Percentiles rank a stretch among this genome's conserved stretches.
phyloP scores from a whole-genome alignment of 495 filamentous ascomycete genomes.

The Pyronema domesticum region DNA sequence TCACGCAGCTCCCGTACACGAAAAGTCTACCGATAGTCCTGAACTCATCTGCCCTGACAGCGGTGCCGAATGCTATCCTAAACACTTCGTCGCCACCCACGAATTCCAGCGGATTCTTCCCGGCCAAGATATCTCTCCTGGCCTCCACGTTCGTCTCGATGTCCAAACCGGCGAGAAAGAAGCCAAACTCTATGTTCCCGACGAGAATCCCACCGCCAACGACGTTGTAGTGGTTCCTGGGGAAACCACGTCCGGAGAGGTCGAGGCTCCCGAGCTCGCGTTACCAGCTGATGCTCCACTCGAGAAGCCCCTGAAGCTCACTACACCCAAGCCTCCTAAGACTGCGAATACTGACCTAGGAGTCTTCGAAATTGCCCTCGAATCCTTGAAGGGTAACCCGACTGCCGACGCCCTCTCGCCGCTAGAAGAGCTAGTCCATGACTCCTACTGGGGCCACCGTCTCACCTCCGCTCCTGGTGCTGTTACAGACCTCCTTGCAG shows the following conservation, averaged over 20 bases:
- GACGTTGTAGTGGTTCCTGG: slow-evolving; percentile 27
- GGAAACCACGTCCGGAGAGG: slow-evolving; percentile 26
- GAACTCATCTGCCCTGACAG: slow-evolving; percentile 42
- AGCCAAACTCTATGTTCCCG: slow-evolving; percentile 40
- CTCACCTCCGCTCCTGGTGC: slow-evolving; percentile 33
- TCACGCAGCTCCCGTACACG: neutral
- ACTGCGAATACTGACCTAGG: slow-evolving; percentile 19
- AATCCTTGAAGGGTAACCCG: slow-evolving; percentile 24
- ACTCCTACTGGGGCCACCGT: slow-evolving; percentile 51
- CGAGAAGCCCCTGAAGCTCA: slow-evolving; percentile 22
- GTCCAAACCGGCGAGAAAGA: slow-evolving; percentile 43
- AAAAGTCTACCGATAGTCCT: neutral
- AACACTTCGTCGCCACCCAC: slow-evolving; percentile 40
- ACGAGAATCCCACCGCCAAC: slow-evolving; percentile 26
- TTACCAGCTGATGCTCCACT: slow-evolving; percentile 2
- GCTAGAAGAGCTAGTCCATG: slow-evolving; percentile 40
- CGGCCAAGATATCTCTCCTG: slow-evolving; percentile 45
- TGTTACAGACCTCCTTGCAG: slow-evolving; percentile 16
- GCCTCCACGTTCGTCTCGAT: slow-evolving; percentile 46
- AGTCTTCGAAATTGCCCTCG: slow-evolving; percentile 30
- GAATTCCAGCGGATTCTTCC: slow-evolving; percentile 43
- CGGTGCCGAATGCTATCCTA: slow-evolving; percentile 45
- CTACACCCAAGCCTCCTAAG: slow-evolving; percentile 4
- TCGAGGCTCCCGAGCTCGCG: slow-evolving; percentile 3
- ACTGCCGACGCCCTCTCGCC: slow-evolving; percentile 10